Base-by-base conservation (phyloP, 2,329 filamentous ascomycete species). In the Incumbomyces delicatus region DNA sequence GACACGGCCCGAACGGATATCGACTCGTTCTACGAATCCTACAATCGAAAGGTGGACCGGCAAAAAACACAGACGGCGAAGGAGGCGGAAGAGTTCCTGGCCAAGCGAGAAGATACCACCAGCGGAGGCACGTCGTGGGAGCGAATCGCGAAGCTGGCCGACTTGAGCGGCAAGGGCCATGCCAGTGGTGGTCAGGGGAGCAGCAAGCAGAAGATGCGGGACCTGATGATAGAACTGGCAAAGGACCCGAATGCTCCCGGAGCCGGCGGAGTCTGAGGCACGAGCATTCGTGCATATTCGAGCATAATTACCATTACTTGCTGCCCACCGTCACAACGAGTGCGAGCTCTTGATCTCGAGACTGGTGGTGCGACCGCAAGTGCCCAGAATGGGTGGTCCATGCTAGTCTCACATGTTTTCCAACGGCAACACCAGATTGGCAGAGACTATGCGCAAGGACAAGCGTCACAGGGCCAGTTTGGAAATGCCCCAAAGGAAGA, bases 11-110 rank as follows among this genome's bases (percentile, higher is more conserved):
- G 88, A 62, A 78, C 89, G 64, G 92, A 94, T 66, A 94, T 98
- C 54, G 92, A 98, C 65, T 92, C 95, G 65, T 98, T 96, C 71
- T 98, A 98, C 74, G 89, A 95, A 63, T 95, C 95, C 69, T 98
- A 98, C 75, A 96, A 96, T 73, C 82, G 84, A 67, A 95, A 95
- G 73, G 90, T 92, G 66, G 92, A 98, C 66, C 96, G 96, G 77
- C 80, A 78, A 50, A 83, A 95, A 57, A 75, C 83, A 17, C 87
- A 94, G 72, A 92, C 90, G 47, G 80, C 83, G 60, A 84, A 85
- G 65, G 92, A 98, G 58, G 92, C 90, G 6, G 90, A 96, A 61
- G 81, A 95, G 62, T 98, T 96, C 67, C 71, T 96, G 39, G 82
- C 78, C 46, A 88, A 75, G 66, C 80, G 89, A 50, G 90, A 98